These are phyloP conservation scores for Chrysanthemum lavandulifolium DNA, from an alignment of 129 eudicot genomes.

Conservation along the genomic window DNA sequence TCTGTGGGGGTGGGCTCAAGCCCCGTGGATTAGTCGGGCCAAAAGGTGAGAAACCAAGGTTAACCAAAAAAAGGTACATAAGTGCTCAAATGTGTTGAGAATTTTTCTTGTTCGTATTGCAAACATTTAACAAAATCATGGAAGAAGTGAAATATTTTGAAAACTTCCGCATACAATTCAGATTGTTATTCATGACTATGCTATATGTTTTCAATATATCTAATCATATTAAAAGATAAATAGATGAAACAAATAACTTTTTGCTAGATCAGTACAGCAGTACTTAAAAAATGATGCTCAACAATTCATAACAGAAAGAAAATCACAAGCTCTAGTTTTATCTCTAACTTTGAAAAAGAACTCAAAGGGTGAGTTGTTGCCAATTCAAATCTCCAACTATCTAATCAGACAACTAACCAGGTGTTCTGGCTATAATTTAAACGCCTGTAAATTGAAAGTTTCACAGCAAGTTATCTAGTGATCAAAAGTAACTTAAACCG, in stretches of 20 bases:
- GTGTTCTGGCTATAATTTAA: background rate
- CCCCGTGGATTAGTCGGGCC: too few relatives aligned
- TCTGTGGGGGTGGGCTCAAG: too few relatives aligned
- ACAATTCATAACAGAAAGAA: background rate
- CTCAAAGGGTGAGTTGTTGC: background rate
- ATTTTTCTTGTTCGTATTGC: background rate
- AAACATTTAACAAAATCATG: background rate
- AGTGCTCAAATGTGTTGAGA: background rate
- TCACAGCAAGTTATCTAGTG: background rate
- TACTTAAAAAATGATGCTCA: background rate
- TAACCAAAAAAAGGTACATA: too few relatives aligned
- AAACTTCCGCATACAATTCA: background rate
- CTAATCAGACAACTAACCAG: background rate
- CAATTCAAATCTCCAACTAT: background rate
- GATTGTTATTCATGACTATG: background rate
- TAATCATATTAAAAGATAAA: background rate
- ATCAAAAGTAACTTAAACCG: background rate
- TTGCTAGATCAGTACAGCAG: background rate
- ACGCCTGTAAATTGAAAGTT: background rate
- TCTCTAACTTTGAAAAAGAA: conserved; percentile 5
- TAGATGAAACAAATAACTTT: background rate
- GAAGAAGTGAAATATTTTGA: background rate
- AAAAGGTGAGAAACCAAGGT: too few relatives aligned
- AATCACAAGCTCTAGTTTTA: background rate
- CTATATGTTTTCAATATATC: background rate